Evolutionary conservation across 1,139 yeast genomes (phyloP), one percentile per base, ranked within the genome.

Genomic region (Geotrichum fermentans): DNA sequence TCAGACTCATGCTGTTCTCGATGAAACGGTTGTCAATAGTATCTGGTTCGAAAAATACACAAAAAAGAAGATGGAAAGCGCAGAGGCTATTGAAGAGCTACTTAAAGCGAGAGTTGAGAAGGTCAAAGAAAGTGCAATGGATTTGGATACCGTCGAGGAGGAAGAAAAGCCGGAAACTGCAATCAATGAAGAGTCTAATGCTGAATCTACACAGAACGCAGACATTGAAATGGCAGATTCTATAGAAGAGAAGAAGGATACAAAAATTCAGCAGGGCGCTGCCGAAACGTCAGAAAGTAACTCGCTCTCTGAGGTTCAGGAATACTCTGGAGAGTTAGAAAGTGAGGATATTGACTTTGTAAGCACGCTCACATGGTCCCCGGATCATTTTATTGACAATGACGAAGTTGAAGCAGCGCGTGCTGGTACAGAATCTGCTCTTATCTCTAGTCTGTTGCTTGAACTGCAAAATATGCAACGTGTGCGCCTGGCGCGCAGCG

Each of bases 11-110:
- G 73, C 85, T 2, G 82, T 87, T 7, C 71, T 88, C 6, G 77
- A 83, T 21, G 77, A 78, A 20, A 75, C 75, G 13, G 77, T 81
- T 52, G 82, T 83, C 53, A 80, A 83, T 1, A 72, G 79, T 21
- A 77, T 86, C 7, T 90, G 97, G 96, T 74, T 81, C 52, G 87
- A 83, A 57, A 88, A 80, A 62, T 0, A 73, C 73, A 47, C 70
- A 72, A 43, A 73, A 78, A 49, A 66, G 55, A 49, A 37, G 22
- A 36, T 52, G 55, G 49, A 51, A n/a, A 62, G 58, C 3, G 56
- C 56, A 16, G 58, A 55, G 47, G 51, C n/a, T 47, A 47, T 29
- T 50, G 34, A 35, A 40, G 50, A 26, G 48, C 50, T 35, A 32
- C 43, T 40, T 45, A 50, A 17, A 40, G 43, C 37, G 43, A 37